Percentiles rank a stretch among this genome's conserved stretches.
Evolutionary conservation across 352 stramenopile species (phyloP).

Genomic region (Achlya hypogyna): DNA sequence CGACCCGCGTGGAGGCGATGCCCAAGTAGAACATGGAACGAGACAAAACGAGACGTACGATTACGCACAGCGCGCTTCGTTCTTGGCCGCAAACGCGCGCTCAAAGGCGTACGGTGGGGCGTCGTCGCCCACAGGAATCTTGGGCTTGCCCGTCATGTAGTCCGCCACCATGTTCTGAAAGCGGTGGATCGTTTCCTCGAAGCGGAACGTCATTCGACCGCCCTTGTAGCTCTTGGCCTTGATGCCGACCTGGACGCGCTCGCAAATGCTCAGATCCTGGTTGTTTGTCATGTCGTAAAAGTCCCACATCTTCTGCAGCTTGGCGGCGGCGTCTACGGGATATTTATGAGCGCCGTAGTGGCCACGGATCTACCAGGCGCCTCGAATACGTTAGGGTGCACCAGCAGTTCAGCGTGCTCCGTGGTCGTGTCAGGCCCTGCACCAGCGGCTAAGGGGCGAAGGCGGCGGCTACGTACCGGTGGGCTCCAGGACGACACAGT

Average conservation of each 20-base stretch:
- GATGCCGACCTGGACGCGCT: slow-evolving; percentile 24
- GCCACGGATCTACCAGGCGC: slow-evolving; percentile 9
- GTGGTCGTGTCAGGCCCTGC: slow-evolving; percentile 6
- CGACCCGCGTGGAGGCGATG: not conserved
- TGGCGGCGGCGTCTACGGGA: slow-evolving; percentile 17
- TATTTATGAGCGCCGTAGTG: not conserved
- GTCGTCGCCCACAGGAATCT: slow-evolving; percentile 20
- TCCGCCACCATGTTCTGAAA: slow-evolving; percentile 30
- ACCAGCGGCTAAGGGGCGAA: not conserved
- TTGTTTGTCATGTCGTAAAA: slow-evolving; percentile 26
- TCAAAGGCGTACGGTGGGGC: slow-evolving; percentile 12
- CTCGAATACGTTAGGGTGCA: slow-evolving; percentile 24
- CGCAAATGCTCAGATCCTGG: slow-evolving; percentile 25
- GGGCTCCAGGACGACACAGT: slow-evolving; percentile 21
- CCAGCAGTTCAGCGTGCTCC: slow-evolving; percentile 23
- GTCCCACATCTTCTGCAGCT: slow-evolving; percentile 25
- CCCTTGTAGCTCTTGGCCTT: slow-evolving; percentile 19
- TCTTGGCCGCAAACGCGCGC: not conserved
- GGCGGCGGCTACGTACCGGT: not conserved
- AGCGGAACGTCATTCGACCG: slow-evolving; percentile 26
- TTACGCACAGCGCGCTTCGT: not conserved
- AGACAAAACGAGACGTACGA: not conserved
- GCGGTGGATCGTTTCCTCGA: slow-evolving; percentile 28
- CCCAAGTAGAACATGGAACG: not conserved
- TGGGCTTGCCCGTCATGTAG: slow-evolving; percentile 22